Base-by-base conservation (phyloP, 768 basidiomycete species). In the Flagelloscypha sp. region DNA sequence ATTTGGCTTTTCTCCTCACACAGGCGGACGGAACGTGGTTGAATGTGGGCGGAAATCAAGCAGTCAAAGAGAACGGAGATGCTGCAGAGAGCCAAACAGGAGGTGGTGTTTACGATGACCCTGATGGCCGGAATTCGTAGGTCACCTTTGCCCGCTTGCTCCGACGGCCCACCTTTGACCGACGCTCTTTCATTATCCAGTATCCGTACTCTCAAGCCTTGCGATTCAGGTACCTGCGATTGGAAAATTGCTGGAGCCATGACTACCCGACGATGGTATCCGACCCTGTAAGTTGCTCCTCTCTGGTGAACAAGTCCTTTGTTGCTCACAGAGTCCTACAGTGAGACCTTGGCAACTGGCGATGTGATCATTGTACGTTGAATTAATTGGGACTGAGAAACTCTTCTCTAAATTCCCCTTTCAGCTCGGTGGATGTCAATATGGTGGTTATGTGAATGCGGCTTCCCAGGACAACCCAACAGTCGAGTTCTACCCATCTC, bases 11-110 rank as follows among this genome's bases (percentile, higher is more conserved):
- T n/a, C n/a, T n/a, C n/a, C n/a, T n/a, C n/a, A n/a, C n/a, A n/a
- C n/a, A n/a, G n/a, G n/a, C n/a, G n/a, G n/a, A 89, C 53, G 86
- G 86, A 11, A 82, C 80, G 3, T 88, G 84, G 84, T 49, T 84
- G 16, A 84, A 82, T 42, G 73, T 85, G 29, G 85, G 86, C 24
- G 85, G 85, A 1, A 78, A 73, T 44, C 74, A 81, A 54, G 81
- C 72, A 2, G 72, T 85, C 31, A 75, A 71, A 1, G 72, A 58
- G 32, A 79, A 76, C 4, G 83, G 82, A 4, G 47, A 47, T 16
- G 46, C 59, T 2, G 68, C 71, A 0, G 40, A 48, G 6, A 66
- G 60, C 45, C 73, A 78, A 45, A 47, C 48, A 23, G 72, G 72
- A 12, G 68, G 61, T 11, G 60, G 60, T 2, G 65, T 74, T 4